Conservation (phyloP, 495 filamentous ascomycete species). For the Pyrenula aspistea region DNA sequence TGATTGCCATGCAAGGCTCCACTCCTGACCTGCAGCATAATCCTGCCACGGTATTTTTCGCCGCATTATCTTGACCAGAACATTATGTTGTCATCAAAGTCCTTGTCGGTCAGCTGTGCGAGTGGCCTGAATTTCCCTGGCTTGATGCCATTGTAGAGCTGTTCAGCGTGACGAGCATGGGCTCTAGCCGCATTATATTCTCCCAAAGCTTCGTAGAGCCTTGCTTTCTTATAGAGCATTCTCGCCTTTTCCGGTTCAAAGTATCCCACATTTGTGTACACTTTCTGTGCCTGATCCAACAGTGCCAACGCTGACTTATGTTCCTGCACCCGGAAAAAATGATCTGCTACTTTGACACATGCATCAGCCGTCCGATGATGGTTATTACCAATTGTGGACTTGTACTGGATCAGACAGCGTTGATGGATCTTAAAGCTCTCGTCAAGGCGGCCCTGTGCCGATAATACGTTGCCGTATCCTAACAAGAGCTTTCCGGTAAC, state of each 20-base stretch:
- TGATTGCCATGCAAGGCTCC: too few species aligned
- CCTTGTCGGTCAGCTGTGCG: too few species aligned
- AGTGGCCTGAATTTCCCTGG: too few species aligned
- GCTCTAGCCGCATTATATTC: too few species aligned
- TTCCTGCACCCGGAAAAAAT: conserved; percentile 10
- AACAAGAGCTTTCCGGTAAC: conserved; percentile 1
- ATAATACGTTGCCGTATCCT: conserved; percentile 8
- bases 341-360: conserved; percentile 17
- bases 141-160: too few species aligned
- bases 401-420: conserved; percentile 10
- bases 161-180: too few species aligned
- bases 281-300: conserved; percentile 4
- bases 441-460: conserved; percentile 6
- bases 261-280: neutral
- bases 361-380: conserved; percentile 15
- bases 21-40: too few species aligned
- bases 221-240: neutral
- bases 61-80: too few species aligned
- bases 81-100: too few species aligned
- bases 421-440: conserved; percentile 16
- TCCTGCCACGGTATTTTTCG: too few species aligned
- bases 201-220: neutral
- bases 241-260: neutral
- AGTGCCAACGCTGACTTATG: conserved; percentile 9
- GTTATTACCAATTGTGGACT: conserved; percentile 13